Conservation (phyloP, 805 yeast species). For the Metschnikowia henanensis region DNA sequence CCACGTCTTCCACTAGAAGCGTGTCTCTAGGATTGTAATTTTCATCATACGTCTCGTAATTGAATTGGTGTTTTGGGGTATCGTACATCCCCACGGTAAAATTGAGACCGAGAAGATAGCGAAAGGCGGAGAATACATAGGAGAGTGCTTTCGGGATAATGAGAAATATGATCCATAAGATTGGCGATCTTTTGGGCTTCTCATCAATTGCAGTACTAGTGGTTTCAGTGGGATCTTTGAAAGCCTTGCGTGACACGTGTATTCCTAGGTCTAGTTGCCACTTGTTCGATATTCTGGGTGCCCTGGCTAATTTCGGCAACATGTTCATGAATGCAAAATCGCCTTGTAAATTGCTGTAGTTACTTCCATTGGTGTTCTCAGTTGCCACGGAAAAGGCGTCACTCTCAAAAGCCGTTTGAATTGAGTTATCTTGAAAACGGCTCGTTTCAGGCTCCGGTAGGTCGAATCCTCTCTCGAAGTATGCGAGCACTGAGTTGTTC, state of each 20-base stretch:
- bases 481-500: slow-evolving; percentile 59
- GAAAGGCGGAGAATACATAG: slow-evolving; percentile 37
- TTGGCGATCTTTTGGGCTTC: slow-evolving; percentile 16
- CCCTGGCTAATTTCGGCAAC: slow-evolving; percentile 41
- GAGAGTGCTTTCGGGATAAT: slow-evolving; percentile 55
- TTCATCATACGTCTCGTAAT: slow-evolving; percentile 27
- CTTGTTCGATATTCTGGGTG: slow-evolving; percentile 37
- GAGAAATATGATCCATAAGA: slow-evolving; percentile 51
- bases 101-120: slow-evolving; percentile 24
- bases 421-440: not conserved
- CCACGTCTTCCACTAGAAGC: not conserved
- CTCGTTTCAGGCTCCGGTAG: slow-evolving; percentile 14
- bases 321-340: slow-evolving; percentile 27
- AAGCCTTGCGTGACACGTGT: slow-evolving; percentile 29
- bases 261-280: slow-evolving; percentile 47
- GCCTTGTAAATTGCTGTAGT: slow-evolving; percentile 25
- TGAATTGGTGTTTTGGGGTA: slow-evolving; percentile 25
- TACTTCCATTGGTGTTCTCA: slow-evolving; percentile 14
- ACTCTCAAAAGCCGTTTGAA: not conserved
- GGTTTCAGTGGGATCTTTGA: slow-evolving; percentile 1
- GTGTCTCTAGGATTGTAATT: slow-evolving; percentile 10
- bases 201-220: not conserved
- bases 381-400: slow-evolving; percentile 10
- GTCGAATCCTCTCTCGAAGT: slow-evolving; percentile 52
- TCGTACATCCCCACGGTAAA: slow-evolving; percentile 15